Percentiles rank a stretch among this genome's conserved stretches.
Evolutionary conservation across 106 monocot species (phyloP).

Genomic region (Acanthochlamys bracteata): DNA sequence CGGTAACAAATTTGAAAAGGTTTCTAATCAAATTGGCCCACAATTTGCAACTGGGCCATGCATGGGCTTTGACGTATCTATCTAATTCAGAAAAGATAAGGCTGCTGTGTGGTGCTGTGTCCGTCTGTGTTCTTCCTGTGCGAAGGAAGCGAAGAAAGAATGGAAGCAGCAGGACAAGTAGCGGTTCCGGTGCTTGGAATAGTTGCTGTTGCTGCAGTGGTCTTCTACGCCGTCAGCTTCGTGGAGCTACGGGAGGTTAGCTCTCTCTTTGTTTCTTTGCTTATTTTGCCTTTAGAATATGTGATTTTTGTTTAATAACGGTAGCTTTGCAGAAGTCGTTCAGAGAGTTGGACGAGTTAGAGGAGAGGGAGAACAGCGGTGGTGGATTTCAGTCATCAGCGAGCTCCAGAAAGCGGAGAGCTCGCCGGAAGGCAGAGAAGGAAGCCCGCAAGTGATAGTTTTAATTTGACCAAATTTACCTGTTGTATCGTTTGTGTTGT

Average conservation of each 20-base stretch:
- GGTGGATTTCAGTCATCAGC: slow-evolving; percentile 5
- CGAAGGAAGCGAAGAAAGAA: neutral
- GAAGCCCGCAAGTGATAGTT: neutral
- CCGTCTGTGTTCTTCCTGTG: no score
- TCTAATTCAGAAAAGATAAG: no score
- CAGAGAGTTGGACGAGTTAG: neutral
- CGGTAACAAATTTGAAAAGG: no score
- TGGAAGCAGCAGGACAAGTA: slow-evolving; percentile 2
- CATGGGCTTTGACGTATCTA: no score
- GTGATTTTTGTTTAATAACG: neutral
- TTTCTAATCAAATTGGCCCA: no score
- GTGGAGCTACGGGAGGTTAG: slow-evolving; percentile 2
- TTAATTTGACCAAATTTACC: no score
- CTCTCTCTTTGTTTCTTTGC: neutral
- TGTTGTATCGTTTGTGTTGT: no score
- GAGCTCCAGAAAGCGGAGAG: slow-evolving; percentile 3
- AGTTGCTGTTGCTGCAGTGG: neutral
- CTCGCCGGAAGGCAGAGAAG: slow-evolving; percentile 8
- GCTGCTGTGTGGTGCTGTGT: no score
- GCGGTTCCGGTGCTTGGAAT: slow-evolving; percentile 1
- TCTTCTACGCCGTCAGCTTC: slow-evolving; percentile 8
- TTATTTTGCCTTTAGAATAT: neutral
- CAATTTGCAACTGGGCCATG: no score
- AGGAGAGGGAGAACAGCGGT: neutral
- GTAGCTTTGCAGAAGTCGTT: slow-evolving; percentile 3